phyloP scores from a whole-genome alignment of 345 rosid genomes.

The Cochlearia excelsa region DNA sequence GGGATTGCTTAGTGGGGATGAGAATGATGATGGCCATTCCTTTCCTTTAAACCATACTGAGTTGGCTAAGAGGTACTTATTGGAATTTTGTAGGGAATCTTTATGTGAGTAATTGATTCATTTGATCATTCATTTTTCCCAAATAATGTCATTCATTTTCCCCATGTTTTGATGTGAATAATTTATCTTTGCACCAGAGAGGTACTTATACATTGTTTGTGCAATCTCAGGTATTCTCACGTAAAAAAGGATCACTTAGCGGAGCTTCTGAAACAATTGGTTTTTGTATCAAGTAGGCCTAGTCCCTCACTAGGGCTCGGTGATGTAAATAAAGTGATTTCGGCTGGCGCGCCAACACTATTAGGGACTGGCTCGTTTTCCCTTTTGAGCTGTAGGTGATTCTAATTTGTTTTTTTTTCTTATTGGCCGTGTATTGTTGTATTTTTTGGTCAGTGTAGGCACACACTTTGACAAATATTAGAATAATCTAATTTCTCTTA shows the following conservation, averaged over 20 bases:
- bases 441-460: not conserved
- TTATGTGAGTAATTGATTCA: slow-evolving; percentile 9
- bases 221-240: slow-evolving; percentile 72
- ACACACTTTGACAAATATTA: not conserved
- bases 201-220: slow-evolving; percentile 30
- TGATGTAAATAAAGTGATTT: slow-evolving; percentile 56
- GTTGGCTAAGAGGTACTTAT: slow-evolving; percentile 67
- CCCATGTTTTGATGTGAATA: not conserved
- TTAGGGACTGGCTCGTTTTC: slow-evolving; percentile 85
- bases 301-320: slow-evolving; percentile 48
- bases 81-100: slow-evolving; percentile 10
- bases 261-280: slow-evolving; percentile 88
- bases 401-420: slow-evolving; percentile 12
- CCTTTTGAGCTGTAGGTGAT: slow-evolving; percentile 75
- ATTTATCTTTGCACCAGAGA: slow-evolving; percentile 11
- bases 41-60: slow-evolving; percentile 67
- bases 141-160: not conserved
- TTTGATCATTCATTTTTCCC: slow-evolving; percentile 14
- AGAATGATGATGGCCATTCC: slow-evolving; percentile 74
- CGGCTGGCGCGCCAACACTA: slow-evolving; percentile 90
- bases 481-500: not conserved
- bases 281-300: slow-evolving; percentile 46
- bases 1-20: slow-evolving; percentile 59
- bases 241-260: slow-evolving; percentile 84
- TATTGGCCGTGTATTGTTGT: not conserved